Evolutionary conservation across 2,329 filamentous ascomycete species (phyloP), one percentile per base, ranked within the genome.

Genomic region (Fusarium sp.): DNA sequence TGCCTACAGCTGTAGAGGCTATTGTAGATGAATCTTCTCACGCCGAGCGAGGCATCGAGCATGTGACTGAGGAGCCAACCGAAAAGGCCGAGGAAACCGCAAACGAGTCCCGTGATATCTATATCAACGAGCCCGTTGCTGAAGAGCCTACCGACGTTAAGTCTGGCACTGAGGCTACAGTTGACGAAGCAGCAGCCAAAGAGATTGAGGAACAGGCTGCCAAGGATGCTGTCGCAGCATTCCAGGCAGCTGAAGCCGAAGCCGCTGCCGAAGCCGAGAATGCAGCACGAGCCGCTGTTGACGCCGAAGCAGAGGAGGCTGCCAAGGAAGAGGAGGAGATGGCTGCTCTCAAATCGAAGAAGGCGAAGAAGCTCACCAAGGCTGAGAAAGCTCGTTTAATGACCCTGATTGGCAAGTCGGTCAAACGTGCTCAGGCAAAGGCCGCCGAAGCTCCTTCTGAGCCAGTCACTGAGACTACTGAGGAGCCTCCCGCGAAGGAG

Each of bases 351-450:
- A 52, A 42, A 41, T 52, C 49, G 10, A 52, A 42, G 34, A 52
- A 52, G 49, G 31, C 49, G 10, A 52, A 42, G 49, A 52, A 52
- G 34, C 49, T 52, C 23, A 42, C 49, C n/a, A 52, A 52, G 49
- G 23, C n/a, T 9, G 49, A 52, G 16, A 52, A 42, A 39, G n/a
- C 49, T 41, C 49, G 49, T 25, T 52, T 52, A 39, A 28, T 42
- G 34, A 42, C 49, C 18, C 28, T 52, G 23, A 52, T 52, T n/a
- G n/a, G 34, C 34, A 41, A 42, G 34, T 52, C 49, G 14, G 49
- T 52, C 11, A 52, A 41, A 28, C 49, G 49, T 41, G 49, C 49
- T 13, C 34, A 52, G 31, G 23, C 23, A 41, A 52, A 52, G 34
- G 49, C 49, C 26, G 14, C n/a, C 34, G 34, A 42, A 41, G 26